These are phyloP conservation scores for Leccinum arenicola DNA, from an alignment of 768 basidiomycete species.

Conservation along the genomic window DNA sequence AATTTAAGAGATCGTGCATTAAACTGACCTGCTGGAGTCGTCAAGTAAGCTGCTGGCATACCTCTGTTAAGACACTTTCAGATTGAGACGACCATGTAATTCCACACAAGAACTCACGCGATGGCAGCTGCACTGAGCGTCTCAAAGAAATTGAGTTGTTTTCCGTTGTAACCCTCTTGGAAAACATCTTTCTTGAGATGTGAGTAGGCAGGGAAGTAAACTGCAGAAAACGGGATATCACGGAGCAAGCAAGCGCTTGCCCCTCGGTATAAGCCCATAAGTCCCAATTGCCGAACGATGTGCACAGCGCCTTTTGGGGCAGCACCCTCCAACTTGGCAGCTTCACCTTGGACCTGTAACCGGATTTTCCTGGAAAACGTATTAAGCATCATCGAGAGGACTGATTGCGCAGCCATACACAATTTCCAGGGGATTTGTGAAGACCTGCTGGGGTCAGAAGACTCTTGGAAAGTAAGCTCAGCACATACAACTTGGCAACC, in stretches of 20 bases:
- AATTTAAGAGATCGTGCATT: conserved; percentile 5
- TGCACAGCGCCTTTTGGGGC: conserved; percentile 84
- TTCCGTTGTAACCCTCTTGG: conserved; percentile 93
- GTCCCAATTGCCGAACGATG: conserved; percentile 88
- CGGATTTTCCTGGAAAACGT: conserved; percentile 73
- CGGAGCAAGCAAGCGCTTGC: conserved; percentile 90
- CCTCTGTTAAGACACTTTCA: conserved; percentile 56
- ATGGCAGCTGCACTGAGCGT: conserved; percentile 79
- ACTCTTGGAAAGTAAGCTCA: conserved; percentile 4
- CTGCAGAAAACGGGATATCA: conserved; percentile 96
- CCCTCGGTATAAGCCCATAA: conserved; percentile 91
- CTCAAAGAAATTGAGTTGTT: conserved; percentile 87
- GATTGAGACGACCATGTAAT: conserved; percentile 21
- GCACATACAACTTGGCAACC: conserved; percentile 93
- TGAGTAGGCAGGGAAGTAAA: conserved; percentile 85
- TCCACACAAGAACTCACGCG: conserved; percentile 52
- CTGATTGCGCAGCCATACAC: conserved; percentile 53
- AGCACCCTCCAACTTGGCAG: conserved; percentile 81
- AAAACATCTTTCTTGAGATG: conserved; percentile 94
- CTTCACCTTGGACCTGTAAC: conserved; percentile 93
- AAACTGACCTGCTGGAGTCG: conserved; percentile 78
- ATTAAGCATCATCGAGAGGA: not conserved
- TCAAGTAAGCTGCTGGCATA: conserved; percentile 95
- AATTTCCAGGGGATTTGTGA: conserved; percentile 97
- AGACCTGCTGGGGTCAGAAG: conserved; percentile 54